A percentile compares a stretch with the other conserved stretches of the same genome.
Evolutionary conservation across 208 protist species (phyloP).

Genomic region (Leishmania mexicana): DNA sequence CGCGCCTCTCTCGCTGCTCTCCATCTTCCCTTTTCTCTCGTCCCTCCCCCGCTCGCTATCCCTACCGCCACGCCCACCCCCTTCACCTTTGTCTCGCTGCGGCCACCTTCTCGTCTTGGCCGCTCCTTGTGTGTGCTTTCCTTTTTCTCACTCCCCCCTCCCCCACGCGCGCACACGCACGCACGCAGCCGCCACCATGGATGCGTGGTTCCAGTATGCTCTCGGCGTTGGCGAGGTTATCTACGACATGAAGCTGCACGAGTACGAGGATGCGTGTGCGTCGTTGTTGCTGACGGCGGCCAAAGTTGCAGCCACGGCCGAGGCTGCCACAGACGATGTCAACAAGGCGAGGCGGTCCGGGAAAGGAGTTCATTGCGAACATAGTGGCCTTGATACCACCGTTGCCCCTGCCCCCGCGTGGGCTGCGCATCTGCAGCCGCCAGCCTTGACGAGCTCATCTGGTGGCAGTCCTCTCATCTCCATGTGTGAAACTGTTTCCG

Average conservation of each 20-base stretch:
- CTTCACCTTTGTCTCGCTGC: too few relatives aligned
- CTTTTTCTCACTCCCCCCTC: not conserved
- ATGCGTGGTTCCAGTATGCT: constrained; percentile 62
- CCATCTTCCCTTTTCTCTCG: not conserved
- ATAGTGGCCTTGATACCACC: not conserved
- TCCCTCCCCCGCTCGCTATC: too few relatives aligned
- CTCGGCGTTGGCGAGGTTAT: constrained; percentile 45
- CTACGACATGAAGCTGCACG: constrained; percentile 56
- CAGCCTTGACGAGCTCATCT: not conserved
- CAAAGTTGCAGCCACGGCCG: not conserved
- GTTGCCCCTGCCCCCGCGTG: not conserved
- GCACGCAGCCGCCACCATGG: constrained; percentile 12
- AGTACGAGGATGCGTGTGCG: constrained; percentile 57
- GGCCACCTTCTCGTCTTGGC: too few relatives aligned
- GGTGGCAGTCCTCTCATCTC: not conserved
- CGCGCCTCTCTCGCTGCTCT: not conserved
- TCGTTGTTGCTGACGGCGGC: constrained; percentile 20
- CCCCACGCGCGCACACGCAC: not conserved
- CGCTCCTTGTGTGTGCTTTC: too few relatives aligned
- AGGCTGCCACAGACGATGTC: not conserved
- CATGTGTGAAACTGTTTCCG: not conserved
- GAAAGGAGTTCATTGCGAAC: not conserved
- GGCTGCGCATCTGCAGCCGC: not conserved
- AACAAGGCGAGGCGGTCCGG: not conserved
- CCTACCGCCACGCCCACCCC: not conserved